Base-by-base conservation (phyloP, 805 yeast genomes). In the Sugiyamaella valdiviana region DNA sequence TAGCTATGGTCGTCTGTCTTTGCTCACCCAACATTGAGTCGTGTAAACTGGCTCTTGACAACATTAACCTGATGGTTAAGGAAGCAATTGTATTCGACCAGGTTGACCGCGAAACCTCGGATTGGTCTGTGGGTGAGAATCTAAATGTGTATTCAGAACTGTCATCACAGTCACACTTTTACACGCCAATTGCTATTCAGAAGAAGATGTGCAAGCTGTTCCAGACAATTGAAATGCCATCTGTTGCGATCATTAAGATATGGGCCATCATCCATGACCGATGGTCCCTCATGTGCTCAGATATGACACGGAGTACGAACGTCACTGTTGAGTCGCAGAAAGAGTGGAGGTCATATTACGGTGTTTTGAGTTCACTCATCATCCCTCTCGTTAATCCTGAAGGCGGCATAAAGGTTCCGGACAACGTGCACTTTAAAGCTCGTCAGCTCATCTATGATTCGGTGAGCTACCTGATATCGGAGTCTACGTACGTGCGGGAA, bases 111-210 rank as follows among this genome's bases (percentile, higher is more conserved):
- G 32, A 26, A 26, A 39, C 36, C 21, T 51, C 58, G 14, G 17
- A 23, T 17, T 56, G 57, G 55, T 54, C 60, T 2, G 53, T 57
- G 39, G 44, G 59, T 17, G 55, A 54, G 12, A 74, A 76, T 49
- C 44, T 61, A 4, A 68, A 63, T 0, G 68, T 79, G 20, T 72
- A 73, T 38, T 53, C 56, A 7, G 68, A 71, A 2, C 67, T 85
- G 41, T 64, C 76, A 2, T 64, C 75, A 5, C 89, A 82, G 52
- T 76, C 72, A 19, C 66, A 68, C 19, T 75, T 81, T 1, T 76
- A 83, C 37, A 79, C 85, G 0, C 73, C 81, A 17, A 80, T 83
- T 23, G 89, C 95, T 0, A 71, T 84, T 32, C 89, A 85, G 58
- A 83, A 84, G 60, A 76, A 79, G 50, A 65, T 84, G 45, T 72